These are phyloP conservation scores for Citrus medica DNA, from an alignment of 345 rosid genomes.

Conservation along the genomic window DNA sequence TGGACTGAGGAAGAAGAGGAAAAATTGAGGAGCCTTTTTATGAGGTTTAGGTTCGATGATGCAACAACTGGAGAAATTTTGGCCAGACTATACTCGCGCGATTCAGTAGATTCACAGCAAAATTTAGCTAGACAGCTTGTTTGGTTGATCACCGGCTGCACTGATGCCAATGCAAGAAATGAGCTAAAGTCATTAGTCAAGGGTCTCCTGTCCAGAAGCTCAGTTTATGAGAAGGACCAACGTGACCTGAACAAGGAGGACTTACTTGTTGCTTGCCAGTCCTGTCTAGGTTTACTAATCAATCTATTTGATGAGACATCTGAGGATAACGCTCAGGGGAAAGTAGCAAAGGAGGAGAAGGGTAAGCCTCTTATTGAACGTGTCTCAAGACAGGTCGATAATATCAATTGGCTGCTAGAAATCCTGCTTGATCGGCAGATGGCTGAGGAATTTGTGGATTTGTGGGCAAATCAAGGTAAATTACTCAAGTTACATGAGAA, in stretches of 20 bases:
- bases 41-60: constrained; percentile 51
- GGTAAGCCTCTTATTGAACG: constrained; percentile 63
- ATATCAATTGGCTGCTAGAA: constrained; percentile 80
- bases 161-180: constrained; percentile 66
- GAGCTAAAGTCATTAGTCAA: constrained; percentile 77
- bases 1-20: constrained; percentile 99
- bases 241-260: constrained; percentile 70
- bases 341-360: constrained; percentile 24
- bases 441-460: constrained; percentile 78
- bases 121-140: constrained; percentile 67
- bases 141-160: constrained; percentile 61
- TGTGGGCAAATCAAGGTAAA: constrained; percentile 60
- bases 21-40: constrained; percentile 59
- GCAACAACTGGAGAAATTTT: constrained; percentile 56
- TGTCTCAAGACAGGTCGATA: constrained; percentile 78
- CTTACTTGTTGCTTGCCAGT: constrained; percentile 48
- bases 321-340: constrained; percentile 18
- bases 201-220: constrained; percentile 82
- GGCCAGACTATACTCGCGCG: constrained; percentile 48
- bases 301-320: constrained; percentile 59
- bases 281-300: constrained; percentile 52
- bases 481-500: constrained; percentile 57
- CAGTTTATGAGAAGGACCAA: constrained; percentile 82
- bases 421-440: constrained; percentile 75
- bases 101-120: constrained; percentile 38